Evolutionary conservation across 106 monocot species (phyloP).

Genomic region (Allium cepa): DNA sequence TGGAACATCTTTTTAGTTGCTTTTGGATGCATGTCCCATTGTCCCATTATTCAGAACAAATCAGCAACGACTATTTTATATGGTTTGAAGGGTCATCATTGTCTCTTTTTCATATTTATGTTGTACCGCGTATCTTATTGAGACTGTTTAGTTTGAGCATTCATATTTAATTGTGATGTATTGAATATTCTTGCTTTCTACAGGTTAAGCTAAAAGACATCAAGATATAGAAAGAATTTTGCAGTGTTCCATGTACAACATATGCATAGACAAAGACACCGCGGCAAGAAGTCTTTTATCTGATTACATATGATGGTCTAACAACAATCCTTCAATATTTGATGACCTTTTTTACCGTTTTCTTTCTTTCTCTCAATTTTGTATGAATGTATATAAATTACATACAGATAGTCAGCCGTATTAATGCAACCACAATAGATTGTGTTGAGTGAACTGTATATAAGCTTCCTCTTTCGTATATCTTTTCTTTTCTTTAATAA

Average conservation of each 20-base stretch:
- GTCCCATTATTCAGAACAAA: not conserved
- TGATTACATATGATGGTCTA: too few relatives aligned
- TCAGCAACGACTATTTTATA: not conserved
- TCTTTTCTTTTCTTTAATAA: not conserved
- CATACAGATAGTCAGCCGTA: not conserved
- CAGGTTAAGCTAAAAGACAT: slow-evolving; percentile 2
- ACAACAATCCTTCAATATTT: not conserved
- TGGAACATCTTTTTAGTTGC: too few relatives aligned
- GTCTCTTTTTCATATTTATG: not conserved
- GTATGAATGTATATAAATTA: not conserved
- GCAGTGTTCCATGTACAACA: not conserved
- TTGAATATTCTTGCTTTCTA: not conserved
- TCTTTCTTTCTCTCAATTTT: not conserved
- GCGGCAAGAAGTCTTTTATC: too few relatives aligned
- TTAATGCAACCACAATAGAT: slow-evolving; percentile 5
- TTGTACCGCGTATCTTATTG: not conserved
- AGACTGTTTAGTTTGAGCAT: not conserved
- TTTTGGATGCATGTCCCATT: not conserved
- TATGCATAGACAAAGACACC: not conserved
- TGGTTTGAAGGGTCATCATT: not conserved
- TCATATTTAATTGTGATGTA: not conserved
- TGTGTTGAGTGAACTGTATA: slow-evolving; percentile 7
- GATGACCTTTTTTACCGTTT: not conserved
- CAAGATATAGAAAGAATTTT: not conserved
- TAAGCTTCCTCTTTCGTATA: not conserved